Evolutionary conservation across 2,329 filamentous ascomycete species (phyloP), one percentile per base, ranked within the genome.

Genomic region (Didymella pinodella): DNA sequence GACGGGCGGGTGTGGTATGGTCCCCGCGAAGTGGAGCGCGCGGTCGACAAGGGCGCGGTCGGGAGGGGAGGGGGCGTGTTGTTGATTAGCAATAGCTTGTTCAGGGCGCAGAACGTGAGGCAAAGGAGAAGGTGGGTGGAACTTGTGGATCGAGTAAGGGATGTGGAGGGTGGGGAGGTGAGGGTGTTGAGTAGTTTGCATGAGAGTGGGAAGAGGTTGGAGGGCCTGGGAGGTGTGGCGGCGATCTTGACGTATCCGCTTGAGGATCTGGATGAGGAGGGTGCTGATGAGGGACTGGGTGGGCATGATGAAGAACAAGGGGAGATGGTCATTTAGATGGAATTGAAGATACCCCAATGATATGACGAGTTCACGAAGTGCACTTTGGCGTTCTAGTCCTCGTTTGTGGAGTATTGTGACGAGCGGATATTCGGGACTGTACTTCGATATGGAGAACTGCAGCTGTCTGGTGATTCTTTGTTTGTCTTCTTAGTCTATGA

Each of bases 1-100:
- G 93, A 97, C 65, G 91, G 91, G 2, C 86, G 90, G 56, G 94
- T 93, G 2, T 97, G 93, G 85, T 99, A 99, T 77, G 95, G 95
- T 0, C 86, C 90, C 0, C 85, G 83, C 14, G 92, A 96, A 52
- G 93, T 97, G 2, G 88, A 92, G 72, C 86, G 86, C 61, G 94
- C 94, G 0, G 89, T 97, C 4, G 88, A 88, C 11, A 91, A 95
- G 67, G 94, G 94, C 1, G 95, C 93, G 0, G 92, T 98, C 0
- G 93, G 93, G 0, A 85, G 90, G 14, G 92, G 93, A 8, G 93
- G 93, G 0, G 93, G 93, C 12, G 86, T 93, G 2, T 78, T 99
- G 48, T 81, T 99, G 54, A 89, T 99, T 69, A 96, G 90, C 66
- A 96, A 97, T 75, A 86, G 88, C 1, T 81, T 98, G 0, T 98